Evolutionary conservation across 129 eudicot species (phyloP).

Genomic region (Artemisia argyi): DNA sequence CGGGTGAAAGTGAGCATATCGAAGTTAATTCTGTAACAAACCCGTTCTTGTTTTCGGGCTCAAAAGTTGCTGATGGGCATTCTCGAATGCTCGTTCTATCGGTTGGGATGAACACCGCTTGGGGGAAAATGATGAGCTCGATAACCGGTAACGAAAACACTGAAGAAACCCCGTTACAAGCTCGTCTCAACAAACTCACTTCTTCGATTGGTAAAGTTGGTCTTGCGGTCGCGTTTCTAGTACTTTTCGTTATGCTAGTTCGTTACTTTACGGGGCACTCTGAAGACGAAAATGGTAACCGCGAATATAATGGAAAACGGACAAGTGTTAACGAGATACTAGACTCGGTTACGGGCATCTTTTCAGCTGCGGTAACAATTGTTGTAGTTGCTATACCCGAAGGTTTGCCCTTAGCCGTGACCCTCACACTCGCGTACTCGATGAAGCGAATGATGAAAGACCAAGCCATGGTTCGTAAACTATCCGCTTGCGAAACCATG

Average conservation of each 20-base stretch:
- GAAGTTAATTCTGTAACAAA: constrained; percentile 38
- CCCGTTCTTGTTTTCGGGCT: constrained; percentile 77
- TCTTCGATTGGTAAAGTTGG: constrained; percentile 81
- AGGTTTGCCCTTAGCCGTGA: constrained; percentile 84
- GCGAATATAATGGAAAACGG: constrained; percentile 43
- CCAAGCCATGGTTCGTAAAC: constrained; percentile 88
- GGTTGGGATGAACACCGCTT: constrained; percentile 71
- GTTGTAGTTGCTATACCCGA: constrained; percentile 96
- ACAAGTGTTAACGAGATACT: constrained; percentile 41
- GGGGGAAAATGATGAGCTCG: constrained; percentile 95
- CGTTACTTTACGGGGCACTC: constrained; percentile 88
- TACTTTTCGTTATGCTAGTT: constrained; percentile 57
- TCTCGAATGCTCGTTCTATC: constrained; percentile 67
- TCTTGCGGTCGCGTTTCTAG: constrained; percentile 70
- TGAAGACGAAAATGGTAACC: constrained; percentile 38
- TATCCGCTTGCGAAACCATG: constrained; percentile 95
- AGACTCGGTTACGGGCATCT: constrained; percentile 57
- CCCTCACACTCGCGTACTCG: constrained; percentile 82
- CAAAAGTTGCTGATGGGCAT: constrained; percentile 80
- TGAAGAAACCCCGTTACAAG: constrained; percentile 80
- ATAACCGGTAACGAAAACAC: constrained; percentile 43
- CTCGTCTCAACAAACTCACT: constrained; percentile 60
- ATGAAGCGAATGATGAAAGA: constrained; percentile 95
- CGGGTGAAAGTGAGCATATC: constrained; percentile 83
- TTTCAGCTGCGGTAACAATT: constrained; percentile 79